Evolutionary conservation across 768 basidiomycete species (phyloP), one percentile per base, ranked within the genome.

Genomic region (Astraeus odoratus): DNA sequence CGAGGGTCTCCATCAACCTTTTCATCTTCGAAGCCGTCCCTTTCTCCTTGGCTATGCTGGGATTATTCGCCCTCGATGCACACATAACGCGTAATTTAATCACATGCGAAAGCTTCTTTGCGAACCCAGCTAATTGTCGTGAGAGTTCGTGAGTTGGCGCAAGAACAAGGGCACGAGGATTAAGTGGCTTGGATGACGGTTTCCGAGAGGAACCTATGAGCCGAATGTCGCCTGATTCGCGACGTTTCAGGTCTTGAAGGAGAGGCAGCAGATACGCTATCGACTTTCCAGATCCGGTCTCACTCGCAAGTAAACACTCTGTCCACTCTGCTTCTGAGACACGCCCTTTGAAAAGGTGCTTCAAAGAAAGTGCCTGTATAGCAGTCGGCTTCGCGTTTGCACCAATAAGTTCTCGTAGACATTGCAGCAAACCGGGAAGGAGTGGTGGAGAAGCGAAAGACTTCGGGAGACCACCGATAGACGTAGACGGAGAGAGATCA

Each of bases 211-310:
- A 43, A 8, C 18, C 22, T 25, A 52, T 9, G 52, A 22, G 15
- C 24, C 39, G 13, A 20, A 35, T 19, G 20, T 35, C 47, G 33
- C 51, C 44, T 12, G 68, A 44, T 58, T 94, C 90, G 2, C 75
- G 68, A 39, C 67, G 58, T 61, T 95, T 95, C 58, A 94, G 69
- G 50, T 75, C 67, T 51, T 94, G 86, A 2, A 95, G 71, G 43
- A 94, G 63, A 0, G 92, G 92, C 5, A 94, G 73, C 34, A 94
- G 75, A 61, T 93, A 95, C 1, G 93, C 92, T 23, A 94, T 76
- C 2, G 86, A 91, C 67, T 95, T 95, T 1, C 91, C 92, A 0
- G 89, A 91, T 13, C 93, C 92, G 0, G 90, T 95, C 63, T 94
- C 91, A 0, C 86, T 83, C 0, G 89, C 92, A 1, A 95, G 72